These are phyloP conservation scores for Lentinula detonsa DNA, from an alignment of 768 basidiomycete genomes.

Conservation along the genomic window DNA sequence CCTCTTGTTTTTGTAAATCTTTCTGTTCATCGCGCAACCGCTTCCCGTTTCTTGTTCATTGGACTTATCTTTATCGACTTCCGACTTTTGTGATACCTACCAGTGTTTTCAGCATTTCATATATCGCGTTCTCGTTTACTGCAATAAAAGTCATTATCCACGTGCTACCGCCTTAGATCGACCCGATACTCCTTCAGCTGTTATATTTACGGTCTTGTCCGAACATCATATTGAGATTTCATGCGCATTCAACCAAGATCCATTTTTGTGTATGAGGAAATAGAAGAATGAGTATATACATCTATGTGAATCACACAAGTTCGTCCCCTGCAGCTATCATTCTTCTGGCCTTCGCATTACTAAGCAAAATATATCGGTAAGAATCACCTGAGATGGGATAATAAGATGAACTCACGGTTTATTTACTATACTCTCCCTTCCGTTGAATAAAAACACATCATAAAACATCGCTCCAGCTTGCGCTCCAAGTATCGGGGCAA, in stretches of 20 bases:
- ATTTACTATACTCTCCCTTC: conserved; percentile 48
- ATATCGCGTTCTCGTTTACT: neutral
- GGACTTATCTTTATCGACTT: conserved; percentile 1
- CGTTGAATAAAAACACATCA: conserved; percentile 55
- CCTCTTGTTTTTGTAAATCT: neutral
- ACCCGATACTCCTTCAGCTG: neutral
- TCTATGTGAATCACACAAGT: neutral
- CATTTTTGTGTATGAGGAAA: neutral
- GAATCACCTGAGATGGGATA: neutral
- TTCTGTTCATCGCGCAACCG: neutral
- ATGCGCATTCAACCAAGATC: too few relatives aligned
- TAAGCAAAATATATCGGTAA: neutral
- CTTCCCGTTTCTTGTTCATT: neutral
- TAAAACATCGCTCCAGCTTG: conserved; percentile 52
- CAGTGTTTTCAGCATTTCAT: neutral
- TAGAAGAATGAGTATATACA: neutral
- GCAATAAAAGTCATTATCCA: neutral
- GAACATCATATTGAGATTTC: too few relatives aligned
- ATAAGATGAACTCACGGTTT: conserved; percentile 31
- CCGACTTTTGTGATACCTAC: neutral
- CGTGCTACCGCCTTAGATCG: neutral
- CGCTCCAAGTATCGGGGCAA: conserved; percentile 57
- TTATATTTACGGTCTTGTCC: neutral
- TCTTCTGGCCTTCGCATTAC: conserved; percentile 5
- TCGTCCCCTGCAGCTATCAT: conserved; percentile 2